These are phyloP conservation scores for Trifolium subterraneum DNA, from an alignment of 306 rosid genomes.

Conservation along the genomic window DNA sequence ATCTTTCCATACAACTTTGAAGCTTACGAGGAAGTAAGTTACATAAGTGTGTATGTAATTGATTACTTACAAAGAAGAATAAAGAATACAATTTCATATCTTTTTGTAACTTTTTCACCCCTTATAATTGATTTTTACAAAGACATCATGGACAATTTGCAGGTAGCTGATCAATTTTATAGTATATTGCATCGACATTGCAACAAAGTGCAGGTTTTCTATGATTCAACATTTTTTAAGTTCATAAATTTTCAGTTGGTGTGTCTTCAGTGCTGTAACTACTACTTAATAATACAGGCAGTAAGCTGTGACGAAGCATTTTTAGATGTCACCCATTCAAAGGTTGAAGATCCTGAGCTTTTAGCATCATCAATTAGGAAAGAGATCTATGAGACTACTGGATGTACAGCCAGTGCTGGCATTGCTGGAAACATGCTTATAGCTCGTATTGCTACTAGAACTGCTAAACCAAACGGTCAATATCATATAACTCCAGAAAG, in stretches of 20 bases:
- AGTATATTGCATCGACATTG: constrained; percentile 75
- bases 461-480: constrained; percentile 97
- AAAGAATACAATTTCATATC: constrained; percentile 4
- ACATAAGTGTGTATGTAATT: constrained; percentile 14
- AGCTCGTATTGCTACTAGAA: constrained; percentile 94
- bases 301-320: constrained; percentile 98
- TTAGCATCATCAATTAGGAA: constrained; percentile 73
- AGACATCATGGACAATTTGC: constrained; percentile 48
- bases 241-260: constrained; percentile 32
- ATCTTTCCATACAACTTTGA: constrained; percentile 88
- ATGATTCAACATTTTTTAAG: constrained; percentile 31
- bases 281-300: constrained; percentile 65
- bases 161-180: constrained; percentile 95
- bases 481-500: constrained; percentile 70
- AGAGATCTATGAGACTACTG: constrained; percentile 77
- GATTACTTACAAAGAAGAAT: constrained; percentile 19
- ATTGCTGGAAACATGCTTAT: constrained; percentile 87
- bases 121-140: constrained; percentile 32
- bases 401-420: constrained; percentile 94
- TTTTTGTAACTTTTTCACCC: constrained; percentile 2
- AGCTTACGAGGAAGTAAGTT: constrained; percentile 87
- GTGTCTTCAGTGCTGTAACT: constrained; percentile 25
- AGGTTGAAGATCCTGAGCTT: constrained; percentile 65
- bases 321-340: constrained; percentile 70
- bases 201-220: constrained; percentile 87